phyloP scores from a whole-genome alignment of 1,139 yeast genomes.

The Chernovozyma aurita region DNA sequence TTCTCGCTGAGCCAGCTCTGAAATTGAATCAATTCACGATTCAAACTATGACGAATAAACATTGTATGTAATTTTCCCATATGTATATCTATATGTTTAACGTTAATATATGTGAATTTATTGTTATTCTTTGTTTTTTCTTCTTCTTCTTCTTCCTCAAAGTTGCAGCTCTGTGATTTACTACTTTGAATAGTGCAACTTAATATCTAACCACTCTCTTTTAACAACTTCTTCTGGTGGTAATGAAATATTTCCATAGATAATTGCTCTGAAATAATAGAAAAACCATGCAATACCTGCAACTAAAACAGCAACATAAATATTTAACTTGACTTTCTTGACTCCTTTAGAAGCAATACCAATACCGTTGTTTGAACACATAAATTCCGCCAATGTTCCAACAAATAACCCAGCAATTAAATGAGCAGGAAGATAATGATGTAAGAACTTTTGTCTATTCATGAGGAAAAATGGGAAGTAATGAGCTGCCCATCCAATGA shows the following conservation, averaged over 20 bases:
- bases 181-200: slow-evolving; percentile 78
- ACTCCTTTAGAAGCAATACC: slow-evolving; percentile 16
- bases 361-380: slow-evolving; percentile 50
- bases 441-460: slow-evolving; percentile 91
- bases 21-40: no score
- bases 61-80: no score
- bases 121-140: no score
- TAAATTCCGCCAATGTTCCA: slow-evolving; percentile 78
- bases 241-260: slow-evolving; percentile 74
- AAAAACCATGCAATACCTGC: slow-evolving; percentile 58
- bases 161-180: no score
- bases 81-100: no score
- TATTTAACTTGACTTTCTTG: slow-evolving; percentile 21
- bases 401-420: slow-evolving; percentile 79
- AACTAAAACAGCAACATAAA: slow-evolving; percentile 39
- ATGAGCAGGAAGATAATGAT: slow-evolving; percentile 96
- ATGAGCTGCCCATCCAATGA: slow-evolving; percentile 84
- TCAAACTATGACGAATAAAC: no score
- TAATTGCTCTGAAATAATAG: slow-evolving; percentile 73
- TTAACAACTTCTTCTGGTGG: slow-evolving; percentile 58
- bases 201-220: slow-evolving; percentile 81
- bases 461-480: slow-evolving; percentile 87
- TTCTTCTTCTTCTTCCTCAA: no score
- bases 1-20: no score
- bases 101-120: no score